Percentiles rank a stretch among this genome's conserved stretches.
These are phyloP conservation scores for Diospyros lotus DNA, from an alignment of 148 eudicot species.

Conservation along the genomic window DNA sequence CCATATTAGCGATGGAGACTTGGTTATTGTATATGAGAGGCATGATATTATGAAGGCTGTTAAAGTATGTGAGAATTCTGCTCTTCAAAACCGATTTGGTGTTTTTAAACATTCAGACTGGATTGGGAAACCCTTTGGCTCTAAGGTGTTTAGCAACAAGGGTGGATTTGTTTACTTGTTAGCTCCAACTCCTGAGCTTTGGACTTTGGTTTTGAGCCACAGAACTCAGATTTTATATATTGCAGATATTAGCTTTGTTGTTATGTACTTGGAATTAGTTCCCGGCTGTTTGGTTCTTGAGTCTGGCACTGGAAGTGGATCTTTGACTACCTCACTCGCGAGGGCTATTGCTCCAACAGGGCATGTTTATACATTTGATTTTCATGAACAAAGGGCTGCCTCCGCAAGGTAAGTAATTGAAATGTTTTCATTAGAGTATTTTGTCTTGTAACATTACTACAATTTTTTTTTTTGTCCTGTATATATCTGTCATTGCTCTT, in stretches of 20 bases:
- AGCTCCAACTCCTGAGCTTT: constrained; percentile 93
- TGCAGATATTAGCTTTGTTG: constrained; percentile 83
- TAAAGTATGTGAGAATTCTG: constrained; percentile 44
- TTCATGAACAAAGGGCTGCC: constrained; percentile 85
- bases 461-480: not conserved
- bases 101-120: constrained; percentile 73
- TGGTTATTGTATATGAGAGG: constrained; percentile 77
- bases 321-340: constrained; percentile 76
- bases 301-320: constrained; percentile 94
- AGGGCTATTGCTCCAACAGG: constrained; percentile 81
- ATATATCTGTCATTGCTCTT: not conserved
- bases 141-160: constrained; percentile 71
- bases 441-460: no score
- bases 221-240: constrained; percentile 88
- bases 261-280: constrained; percentile 79
- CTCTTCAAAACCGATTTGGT: constrained; percentile 79
- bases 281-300: constrained; percentile 85
- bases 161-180: constrained; percentile 80
- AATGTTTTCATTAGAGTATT: not conserved
- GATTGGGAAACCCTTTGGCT: constrained; percentile 85
- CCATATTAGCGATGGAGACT: constrained; percentile 57
- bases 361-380: constrained; percentile 86
- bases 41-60: constrained; percentile 80
- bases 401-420: constrained; percentile 61
- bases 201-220: constrained; percentile 93